These are phyloP conservation scores for Eragrostis curvula DNA, from an alignment of 176 grass and related monocot genomes.

Conservation along the genomic window DNA sequence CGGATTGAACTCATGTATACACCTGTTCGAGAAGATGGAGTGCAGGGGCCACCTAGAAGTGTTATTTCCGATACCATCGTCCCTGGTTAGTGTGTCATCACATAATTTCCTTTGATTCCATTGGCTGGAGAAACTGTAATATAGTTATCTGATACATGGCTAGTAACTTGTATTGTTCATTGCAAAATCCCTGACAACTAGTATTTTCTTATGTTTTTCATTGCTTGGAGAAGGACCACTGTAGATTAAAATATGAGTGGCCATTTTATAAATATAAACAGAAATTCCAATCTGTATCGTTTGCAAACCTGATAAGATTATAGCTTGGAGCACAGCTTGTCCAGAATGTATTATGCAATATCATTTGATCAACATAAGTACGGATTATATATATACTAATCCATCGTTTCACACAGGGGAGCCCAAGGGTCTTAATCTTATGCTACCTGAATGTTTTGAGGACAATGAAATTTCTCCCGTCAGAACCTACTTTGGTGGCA, in stretches of 20 bases:
- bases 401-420: conserved; percentile 57
- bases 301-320: conserved; percentile 27
- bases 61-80: conserved; percentile 72
- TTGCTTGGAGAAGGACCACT: background rate
- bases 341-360: conserved; percentile 27
- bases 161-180: conserved; percentile 25
- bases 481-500: conserved; percentile 92
- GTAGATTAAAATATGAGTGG: background rate
- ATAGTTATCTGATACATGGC: conserved; percentile 7
- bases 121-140: conserved; percentile 19
- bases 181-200: background rate
- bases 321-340: conserved; percentile 5
- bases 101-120: conserved; percentile 10
- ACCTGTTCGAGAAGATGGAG: conserved; percentile 79
- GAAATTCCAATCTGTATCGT: conserved; percentile 14
- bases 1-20: conserved; percentile 75
- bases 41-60: conserved; percentile 64
- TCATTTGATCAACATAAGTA: background rate
- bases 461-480: conserved; percentile 82
- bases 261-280: background rate
- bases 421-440: conserved; percentile 72
- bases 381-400: conserved; percentile 28
- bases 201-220: background rate
- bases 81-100: conserved; percentile 72
- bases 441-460: conserved; percentile 75